Percentiles rank a stretch among this genome's conserved stretches.
Evolutionary conservation across 2,329 filamentous ascomycete species (phyloP).

Genomic region (Aspergillus sp.): DNA sequence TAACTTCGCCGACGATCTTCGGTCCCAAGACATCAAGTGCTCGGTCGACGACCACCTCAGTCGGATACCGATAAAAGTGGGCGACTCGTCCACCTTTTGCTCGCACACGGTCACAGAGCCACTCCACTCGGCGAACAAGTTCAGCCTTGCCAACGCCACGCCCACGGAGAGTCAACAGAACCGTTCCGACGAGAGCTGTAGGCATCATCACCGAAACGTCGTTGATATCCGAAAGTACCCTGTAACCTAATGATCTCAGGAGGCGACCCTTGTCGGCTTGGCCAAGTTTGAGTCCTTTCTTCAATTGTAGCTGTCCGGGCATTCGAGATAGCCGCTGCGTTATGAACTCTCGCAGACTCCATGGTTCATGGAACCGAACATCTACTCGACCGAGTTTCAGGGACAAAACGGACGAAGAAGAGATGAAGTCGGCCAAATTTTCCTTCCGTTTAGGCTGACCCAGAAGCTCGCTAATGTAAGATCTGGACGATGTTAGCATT

Average conservation of each 20-base stretch:
- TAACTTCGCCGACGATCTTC: constrained; percentile 79
- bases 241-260: constrained; percentile 85
- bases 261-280: constrained; percentile 69
- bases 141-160: constrained; percentile 89
- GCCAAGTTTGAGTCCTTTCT: constrained; percentile 46
- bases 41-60: constrained; percentile 81
- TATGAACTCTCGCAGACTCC: constrained; percentile 85
- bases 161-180: constrained; percentile 86
- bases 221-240: constrained; percentile 92
- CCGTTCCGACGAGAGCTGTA: constrained; percentile 91
- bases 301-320: constrained; percentile 46
- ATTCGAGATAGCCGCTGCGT: constrained; percentile 71
- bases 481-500: constrained; percentile 48
- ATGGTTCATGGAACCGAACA: constrained; percentile 94
- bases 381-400: constrained; percentile 89
- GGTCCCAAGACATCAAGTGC: constrained; percentile 90
- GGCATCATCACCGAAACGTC: constrained; percentile 97
- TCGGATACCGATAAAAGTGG: constrained; percentile 82
- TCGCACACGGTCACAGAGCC: constrained; percentile 80
- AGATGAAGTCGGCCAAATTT: constrained; percentile 87
- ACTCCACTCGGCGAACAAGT: constrained; percentile 83
- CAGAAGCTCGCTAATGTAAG: constrained; percentile 91
- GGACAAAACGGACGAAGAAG: constrained; percentile 83
- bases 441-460: constrained; percentile 96
- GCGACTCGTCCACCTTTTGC: constrained; percentile 90